Percentiles rank a stretch among this genome's conserved stretches.
These are phyloP conservation scores for Septoria petroselini DNA, from an alignment of 2,329 filamentous ascomycete genomes.

Conservation along the genomic window DNA sequence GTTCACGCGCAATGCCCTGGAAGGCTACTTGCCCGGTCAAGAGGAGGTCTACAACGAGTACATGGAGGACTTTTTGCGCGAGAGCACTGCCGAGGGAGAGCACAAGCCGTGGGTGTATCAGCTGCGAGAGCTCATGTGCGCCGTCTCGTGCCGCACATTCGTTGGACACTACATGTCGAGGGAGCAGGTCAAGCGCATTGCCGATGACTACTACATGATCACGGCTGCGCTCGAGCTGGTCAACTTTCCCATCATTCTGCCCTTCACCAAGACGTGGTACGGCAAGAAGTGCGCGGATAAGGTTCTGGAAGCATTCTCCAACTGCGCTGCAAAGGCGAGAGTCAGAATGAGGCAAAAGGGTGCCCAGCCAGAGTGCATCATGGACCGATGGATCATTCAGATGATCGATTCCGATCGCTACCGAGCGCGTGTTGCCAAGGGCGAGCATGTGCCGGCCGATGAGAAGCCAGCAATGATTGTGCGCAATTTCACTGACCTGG, in stretches of 20 bases:
- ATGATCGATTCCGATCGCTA: constrained; percentile 85
- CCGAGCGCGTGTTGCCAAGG: constrained; percentile 72
- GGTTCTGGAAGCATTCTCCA: constrained; percentile 83
- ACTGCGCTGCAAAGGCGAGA: constrained; percentile 91
- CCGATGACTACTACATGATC: constrained; percentile 95
- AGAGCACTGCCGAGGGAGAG: constrained; percentile 68
- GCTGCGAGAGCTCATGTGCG: constrained; percentile 93
- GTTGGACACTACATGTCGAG: constrained; percentile 93
- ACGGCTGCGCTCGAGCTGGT: constrained; percentile 94
- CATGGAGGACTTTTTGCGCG: constrained; percentile 72
- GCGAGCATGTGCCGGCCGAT: constrained; percentile 61
- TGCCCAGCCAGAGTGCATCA: constrained; percentile 83
- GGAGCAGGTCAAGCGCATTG: constrained; percentile 86
- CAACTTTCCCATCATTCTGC: constrained; percentile 96
- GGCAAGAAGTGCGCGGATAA: constrained; percentile 94
- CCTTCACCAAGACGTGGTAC: constrained; percentile 94
- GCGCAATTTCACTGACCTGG: constrained; percentile 85
- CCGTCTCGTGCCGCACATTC: constrained; percentile 93
- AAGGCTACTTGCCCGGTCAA: constrained; percentile 84
- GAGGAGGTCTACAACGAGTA: constrained; percentile 88
- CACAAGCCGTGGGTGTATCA: constrained; percentile 83
- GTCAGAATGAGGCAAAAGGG: constrained; percentile 73
- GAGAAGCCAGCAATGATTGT: constrained; percentile 81
- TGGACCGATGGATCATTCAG: constrained; percentile 88
- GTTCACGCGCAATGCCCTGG: constrained; percentile 87